Conservation (phyloP, 768 basidiomycete species). For the Filobasidium wieringae region DNA sequence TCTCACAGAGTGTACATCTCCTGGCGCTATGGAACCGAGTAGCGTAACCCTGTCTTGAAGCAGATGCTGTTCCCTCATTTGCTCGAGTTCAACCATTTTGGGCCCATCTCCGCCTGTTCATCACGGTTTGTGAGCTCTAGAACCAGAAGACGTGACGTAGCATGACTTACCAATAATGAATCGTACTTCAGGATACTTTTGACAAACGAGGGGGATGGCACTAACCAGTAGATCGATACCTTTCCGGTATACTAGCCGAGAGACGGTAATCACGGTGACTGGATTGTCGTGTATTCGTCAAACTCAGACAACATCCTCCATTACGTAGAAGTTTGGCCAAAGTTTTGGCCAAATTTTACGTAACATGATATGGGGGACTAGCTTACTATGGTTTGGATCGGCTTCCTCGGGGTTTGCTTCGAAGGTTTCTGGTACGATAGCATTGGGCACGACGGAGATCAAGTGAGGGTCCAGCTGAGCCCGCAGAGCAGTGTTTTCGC, state of each 20-base stretch:
- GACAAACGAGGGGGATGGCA: conserved; percentile 78
- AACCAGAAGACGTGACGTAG: too few species aligned
- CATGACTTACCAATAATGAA: conserved; percentile 65
- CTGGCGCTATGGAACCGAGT: conserved; percentile 65
- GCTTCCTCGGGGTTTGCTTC: conserved; percentile 46
- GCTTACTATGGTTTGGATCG: conserved; percentile 43
- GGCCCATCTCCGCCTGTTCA: conserved; percentile 78
- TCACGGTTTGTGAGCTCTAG: not conserved
- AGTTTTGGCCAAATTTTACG: conserved; percentile 4
- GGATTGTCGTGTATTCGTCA: too few species aligned
- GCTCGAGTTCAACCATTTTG: conserved; percentile 83
- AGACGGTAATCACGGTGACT: conserved; percentile 88
- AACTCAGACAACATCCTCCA: too few species aligned
- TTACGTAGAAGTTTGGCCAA: not conserved
- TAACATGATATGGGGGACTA: conserved; percentile 22
- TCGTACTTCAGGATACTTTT: conserved; percentile 67
- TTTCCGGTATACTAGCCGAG: conserved; percentile 85
- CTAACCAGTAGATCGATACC: conserved; percentile 92
- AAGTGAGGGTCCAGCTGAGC: conserved; percentile 59
- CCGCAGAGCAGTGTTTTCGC: conserved; percentile 92
- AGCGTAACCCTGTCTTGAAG: conserved; percentile 87
- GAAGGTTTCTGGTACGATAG: conserved; percentile 77
- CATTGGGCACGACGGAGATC: conserved; percentile 88
- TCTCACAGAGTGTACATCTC: conserved; percentile 69
- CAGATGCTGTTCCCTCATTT: conserved; percentile 83